phyloP scores from a whole-genome alignment of 805 yeast genomes.

The Cyberlindnera maclurae region DNA sequence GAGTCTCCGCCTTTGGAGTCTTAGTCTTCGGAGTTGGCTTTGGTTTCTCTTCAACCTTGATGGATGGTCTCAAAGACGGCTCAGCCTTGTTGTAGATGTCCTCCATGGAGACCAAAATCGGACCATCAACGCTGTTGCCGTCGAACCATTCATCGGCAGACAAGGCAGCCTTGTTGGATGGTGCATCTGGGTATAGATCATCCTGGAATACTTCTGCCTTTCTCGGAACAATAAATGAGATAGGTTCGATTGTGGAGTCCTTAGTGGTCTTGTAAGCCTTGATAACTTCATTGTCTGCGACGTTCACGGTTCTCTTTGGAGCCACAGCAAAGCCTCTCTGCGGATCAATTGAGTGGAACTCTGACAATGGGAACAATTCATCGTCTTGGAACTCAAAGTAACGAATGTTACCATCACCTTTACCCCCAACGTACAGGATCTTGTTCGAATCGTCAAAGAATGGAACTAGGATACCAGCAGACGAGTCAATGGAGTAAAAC shows the following conservation, averaged over 20 bases:
- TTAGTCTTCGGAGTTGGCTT: constrained; percentile 20
- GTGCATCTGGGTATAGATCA: constrained; percentile 90
- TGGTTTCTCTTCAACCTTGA: constrained; percentile 25
- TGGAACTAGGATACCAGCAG: constrained; percentile 93
- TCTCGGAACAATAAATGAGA: constrained; percentile 91
- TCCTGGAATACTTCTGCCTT: constrained; percentile 88
- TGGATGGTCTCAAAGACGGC: constrained; percentile 34
- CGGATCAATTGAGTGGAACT: constrained; percentile 81
- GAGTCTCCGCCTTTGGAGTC: constrained; percentile 16
- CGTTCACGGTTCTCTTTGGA: constrained; percentile 75
- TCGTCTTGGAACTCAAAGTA: constrained; percentile 88
- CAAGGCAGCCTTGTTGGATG: constrained; percentile 72
- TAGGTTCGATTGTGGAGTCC: constrained; percentile 80
- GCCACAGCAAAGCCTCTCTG: constrained; percentile 94
- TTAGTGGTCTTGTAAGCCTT: constrained; percentile 81
- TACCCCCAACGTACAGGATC: constrained; percentile 86
- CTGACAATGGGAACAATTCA: constrained; percentile 76
- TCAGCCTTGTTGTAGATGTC: constrained; percentile 71
- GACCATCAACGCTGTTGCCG: constrained; percentile 80
- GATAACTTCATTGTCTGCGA: constrained; percentile 78
- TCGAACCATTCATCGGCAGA: constrained; percentile 70
- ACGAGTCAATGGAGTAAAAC: constrained; percentile 76
- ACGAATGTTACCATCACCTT: constrained; percentile 96
- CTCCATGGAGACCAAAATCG: constrained; percentile 69
- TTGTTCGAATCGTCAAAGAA: constrained; percentile 76